Evolutionary conservation across 495 filamentous ascomycete genomes (phyloP), one percentile per base, ranked within the genome.

Genomic region (Xylaria scruposa): DNA sequence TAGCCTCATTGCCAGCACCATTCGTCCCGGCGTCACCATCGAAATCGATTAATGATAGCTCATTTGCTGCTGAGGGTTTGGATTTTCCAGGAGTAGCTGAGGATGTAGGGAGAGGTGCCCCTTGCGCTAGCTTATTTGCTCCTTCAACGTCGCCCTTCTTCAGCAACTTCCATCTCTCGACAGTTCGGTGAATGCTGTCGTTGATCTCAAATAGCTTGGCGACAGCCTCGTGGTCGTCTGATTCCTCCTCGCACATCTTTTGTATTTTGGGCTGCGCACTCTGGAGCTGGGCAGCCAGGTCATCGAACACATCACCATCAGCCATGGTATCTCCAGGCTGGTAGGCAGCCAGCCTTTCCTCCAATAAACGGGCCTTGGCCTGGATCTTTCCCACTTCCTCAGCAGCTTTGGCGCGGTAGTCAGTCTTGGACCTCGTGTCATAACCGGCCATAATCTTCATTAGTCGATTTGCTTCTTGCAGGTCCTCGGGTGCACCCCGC

Each of bases 391-490:
- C 87, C 3, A 98, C 94, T 67, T 98, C 96, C 78, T 98, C 95
- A 10, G 96, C 96, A 2, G 96, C 96, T 83, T 98, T 98, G 40
- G 96, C 96, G 73, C 96, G 90, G 78, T 98, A 99, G 81, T 99
- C 96, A 5, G 97, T 97, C 82, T 98, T 98, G 73, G 94, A 91
- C 74, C 94, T 84, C 54, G 93, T 97, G 80, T 98, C 96, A 80
- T 92, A 98, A 71, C 96, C 96, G 33, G 96, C 96, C 96, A 99
- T 98, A 54, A 99, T 88, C 82, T 99, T 99, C 96, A 99, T 99
- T 69, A 99, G 83, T 75, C 91, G 88, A 77, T 99, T 99, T 13
- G 96, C 96, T 84, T 98, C 96, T 77, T 97, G 94, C 36, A 99
- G 82, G 81, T 98, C 96, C 63, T 95, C 91, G 5, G 96, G 96